Base-by-base conservation (phyloP, 2,329 filamentous ascomycete genomes). In the Talaromyces sp. region DNA sequence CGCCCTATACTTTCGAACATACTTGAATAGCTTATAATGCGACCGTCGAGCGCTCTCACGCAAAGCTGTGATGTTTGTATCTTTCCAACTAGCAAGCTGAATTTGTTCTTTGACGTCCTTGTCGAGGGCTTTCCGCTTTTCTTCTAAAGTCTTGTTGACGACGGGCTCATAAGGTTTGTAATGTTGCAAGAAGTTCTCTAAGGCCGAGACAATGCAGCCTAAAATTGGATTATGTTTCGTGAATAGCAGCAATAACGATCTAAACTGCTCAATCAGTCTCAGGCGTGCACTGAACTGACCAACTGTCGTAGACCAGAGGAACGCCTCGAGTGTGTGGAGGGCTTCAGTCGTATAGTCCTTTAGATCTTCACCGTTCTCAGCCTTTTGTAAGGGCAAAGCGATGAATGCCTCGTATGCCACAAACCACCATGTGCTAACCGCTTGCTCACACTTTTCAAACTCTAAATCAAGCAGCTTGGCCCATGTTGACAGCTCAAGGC, bases 1-100 rank as follows among this genome's bases (percentile, higher is more conserved):
- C 18, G 83, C 83, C 46, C 95, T 87, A 77, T 96, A 99, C 77
- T 97, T 98, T 61, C 91, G 85, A 50, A 99, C 90, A 39, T 96
- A 82, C 69, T 91, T 91, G 79, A 96, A 96, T 1, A 99, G 84
- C 75, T 96, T 97, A 70, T 89, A 86, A 72, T 99, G 95, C 21
- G 93, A 97, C 64, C 88, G 89, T 69, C 89, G 88, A 1, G 95
- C 92, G 75, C 93, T 98, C 71, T 97, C 92, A 67, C 88, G 86
- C 16, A 99, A 80, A 0, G 92, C 91, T 55, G 89, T 88, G 65
- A 99, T 96, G 70, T 98, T 99, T 23, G 91, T 96, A 69, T 99
- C 95, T 74, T 96, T 97, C 96, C 96, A 99, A 75, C 92, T 97
- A 7, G 93, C 92, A 69, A 99, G 81, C 59, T 96, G 86, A 16